Conservation (phyloP, 1,284 basidiomycete species). For the Ustilago vetiveriae region DNA sequence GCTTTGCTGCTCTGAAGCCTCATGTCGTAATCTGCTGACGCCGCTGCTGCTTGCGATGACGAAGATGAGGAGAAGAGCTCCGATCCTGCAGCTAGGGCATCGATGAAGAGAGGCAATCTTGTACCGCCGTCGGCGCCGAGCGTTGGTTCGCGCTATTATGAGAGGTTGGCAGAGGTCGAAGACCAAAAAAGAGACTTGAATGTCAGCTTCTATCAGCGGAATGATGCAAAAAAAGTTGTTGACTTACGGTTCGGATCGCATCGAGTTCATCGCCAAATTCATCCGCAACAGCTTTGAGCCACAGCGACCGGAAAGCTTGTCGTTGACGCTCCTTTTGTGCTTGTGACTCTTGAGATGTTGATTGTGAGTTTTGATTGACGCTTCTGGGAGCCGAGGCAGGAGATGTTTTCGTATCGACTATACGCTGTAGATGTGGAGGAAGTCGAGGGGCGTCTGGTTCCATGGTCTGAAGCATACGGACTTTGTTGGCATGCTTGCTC, state of each 20-base stretch:
- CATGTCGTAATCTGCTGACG: not conserved
- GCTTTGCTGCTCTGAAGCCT: no score
- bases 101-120: conserved; percentile 52
- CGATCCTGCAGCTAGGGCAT: conserved; percentile 49
- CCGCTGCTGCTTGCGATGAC: no score
- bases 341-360: conserved; percentile 11
- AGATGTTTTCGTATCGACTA: conserved; percentile 20
- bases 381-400: conserved; percentile 1
- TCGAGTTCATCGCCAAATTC: conserved; percentile 58
- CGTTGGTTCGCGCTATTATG: conserved; percentile 34
- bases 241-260: conserved; percentile 41
- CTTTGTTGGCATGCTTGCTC: not conserved
- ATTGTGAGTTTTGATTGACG: not conserved
- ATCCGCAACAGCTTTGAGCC: conserved; percentile 55
- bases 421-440: conserved; percentile 18
- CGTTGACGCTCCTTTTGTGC: conserved; percentile 23
- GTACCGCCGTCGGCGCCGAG: conserved; percentile 50
- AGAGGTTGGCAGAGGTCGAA: not conserved
- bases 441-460: conserved; percentile 5
- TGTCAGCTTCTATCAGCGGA: not conserved
- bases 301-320: conserved; percentile 47
- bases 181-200: conserved; percentile 1
- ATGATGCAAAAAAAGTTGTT: not conserved
- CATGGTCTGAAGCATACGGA: conserved; percentile 1
- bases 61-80: conserved; percentile 37